Conservation (phyloP, 2,329 filamentous ascomycete species). For the Penicillium sp. region DNA sequence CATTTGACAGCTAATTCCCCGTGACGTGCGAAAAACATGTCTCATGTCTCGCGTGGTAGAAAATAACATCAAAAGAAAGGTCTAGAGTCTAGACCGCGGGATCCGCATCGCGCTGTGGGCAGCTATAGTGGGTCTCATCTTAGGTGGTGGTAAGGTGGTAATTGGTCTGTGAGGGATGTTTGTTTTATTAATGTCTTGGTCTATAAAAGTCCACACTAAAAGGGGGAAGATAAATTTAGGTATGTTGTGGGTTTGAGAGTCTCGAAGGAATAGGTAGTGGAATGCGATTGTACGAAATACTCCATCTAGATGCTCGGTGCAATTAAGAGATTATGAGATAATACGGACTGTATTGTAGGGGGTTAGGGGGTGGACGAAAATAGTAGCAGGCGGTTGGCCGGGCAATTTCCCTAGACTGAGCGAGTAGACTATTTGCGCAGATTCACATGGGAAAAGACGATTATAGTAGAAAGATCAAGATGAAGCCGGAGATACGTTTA, state of each 20-base stretch:
- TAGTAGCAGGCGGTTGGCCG: neutral
- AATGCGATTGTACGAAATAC: no score
- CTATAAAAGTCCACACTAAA: neutral
- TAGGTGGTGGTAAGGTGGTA: neutral
- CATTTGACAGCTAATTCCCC: neutral
- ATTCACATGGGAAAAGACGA: no score
- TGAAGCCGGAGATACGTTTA: conserved; percentile 7
- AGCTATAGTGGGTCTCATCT: neutral
- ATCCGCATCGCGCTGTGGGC: neutral
- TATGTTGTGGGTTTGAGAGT: neutral
- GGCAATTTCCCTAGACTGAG: neutral
- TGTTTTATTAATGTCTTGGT: conserved; percentile 5
- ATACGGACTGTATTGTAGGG: neutral
- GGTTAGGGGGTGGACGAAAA: neutral
- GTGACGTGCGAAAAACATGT: neutral
- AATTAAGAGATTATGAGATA: neutral
- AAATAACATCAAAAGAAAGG: neutral
- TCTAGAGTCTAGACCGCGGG: neutral
- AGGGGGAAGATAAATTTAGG: conserved; percentile 3
- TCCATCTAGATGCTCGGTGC: neutral
- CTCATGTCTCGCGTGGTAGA: neutral
- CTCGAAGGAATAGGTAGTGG: neutral
- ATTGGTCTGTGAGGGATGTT: no score
- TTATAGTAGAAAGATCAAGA: neutral
- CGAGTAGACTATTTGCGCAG: neutral